Evolutionary conservation across 495 filamentous ascomycete genomes (phyloP).

Genomic region (Aspergillus sparsus): DNA sequence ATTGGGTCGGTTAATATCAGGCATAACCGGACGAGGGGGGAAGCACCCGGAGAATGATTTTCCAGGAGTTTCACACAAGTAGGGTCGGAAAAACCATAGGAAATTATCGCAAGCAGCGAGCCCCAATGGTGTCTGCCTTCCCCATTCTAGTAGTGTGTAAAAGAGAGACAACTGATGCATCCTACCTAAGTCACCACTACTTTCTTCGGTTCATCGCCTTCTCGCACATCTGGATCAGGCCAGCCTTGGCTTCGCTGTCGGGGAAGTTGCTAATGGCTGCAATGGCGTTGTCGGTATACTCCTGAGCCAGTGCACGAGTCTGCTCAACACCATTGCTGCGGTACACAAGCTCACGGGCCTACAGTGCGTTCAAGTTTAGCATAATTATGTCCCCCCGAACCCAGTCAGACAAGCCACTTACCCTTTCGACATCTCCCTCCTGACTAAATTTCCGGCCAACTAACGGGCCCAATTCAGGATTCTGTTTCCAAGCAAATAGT

Average conservation of each 20-base stretch:
- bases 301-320: slow-evolving; percentile 83
- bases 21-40: too few species aligned
- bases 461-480: slow-evolving; percentile 78
- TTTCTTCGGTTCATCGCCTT: slow-evolving; percentile 90
- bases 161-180: too few species aligned
- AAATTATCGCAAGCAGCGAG: too few species aligned
- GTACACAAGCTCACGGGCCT: slow-evolving; percentile 85
- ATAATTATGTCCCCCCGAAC: neutral
- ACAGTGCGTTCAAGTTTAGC: slow-evolving; percentile 15
- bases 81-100: too few species aligned
- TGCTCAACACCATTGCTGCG: slow-evolving; percentile 85
- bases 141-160: too few species aligned
- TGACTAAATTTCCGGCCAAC: slow-evolving; percentile 87
- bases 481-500: slow-evolving; percentile 93
- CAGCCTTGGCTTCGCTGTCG: slow-evolving; percentile 87
- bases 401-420: slow-evolving; percentile 41
- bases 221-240: slow-evolving; percentile 87
- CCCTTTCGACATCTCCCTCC: slow-evolving; percentile 81
- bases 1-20: too few species aligned
- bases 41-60: too few species aligned
- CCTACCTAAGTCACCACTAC: slow-evolving; percentile 37
- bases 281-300: slow-evolving; percentile 87
- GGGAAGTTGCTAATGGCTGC: slow-evolving; percentile 79
- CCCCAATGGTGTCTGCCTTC: too few species aligned
- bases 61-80: too few species aligned